phyloP scores from a whole-genome alignment of 306 rosid genomes.

The Trichosanthes cucumerina region DNA sequence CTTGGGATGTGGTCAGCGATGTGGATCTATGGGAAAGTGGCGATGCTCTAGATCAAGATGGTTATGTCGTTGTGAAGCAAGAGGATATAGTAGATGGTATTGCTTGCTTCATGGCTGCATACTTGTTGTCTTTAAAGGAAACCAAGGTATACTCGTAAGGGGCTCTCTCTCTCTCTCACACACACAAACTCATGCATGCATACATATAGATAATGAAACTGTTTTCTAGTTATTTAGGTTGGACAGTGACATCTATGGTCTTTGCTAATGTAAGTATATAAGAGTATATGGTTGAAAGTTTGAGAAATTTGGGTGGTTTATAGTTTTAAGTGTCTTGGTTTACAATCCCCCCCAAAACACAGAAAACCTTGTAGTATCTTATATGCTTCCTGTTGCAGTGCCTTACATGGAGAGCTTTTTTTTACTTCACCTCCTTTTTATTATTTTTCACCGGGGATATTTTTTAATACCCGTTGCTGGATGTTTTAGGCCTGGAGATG shows the following conservation, averaged over 20 bases:
- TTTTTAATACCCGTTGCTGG: neutral
- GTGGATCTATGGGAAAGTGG: conserved; percentile 83
- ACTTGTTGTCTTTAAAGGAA: conserved; percentile 74
- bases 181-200: neutral
- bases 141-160: conserved; percentile 50
- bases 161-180: conserved; percentile 5
- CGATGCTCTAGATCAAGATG: conserved; percentile 46
- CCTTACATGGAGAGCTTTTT: neutral
- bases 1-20: conserved; percentile 80
- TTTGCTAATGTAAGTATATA: neutral
- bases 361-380: neutral
- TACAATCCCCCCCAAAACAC: neutral
- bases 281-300: neutral
- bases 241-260: neutral
- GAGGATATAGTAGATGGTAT: conserved; percentile 94
- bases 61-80: conserved; percentile 77
- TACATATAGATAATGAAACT: neutral
- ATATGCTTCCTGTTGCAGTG: neutral
- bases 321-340: neutral
- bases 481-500: neutral
- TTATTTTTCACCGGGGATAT: neutral
- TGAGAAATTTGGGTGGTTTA: neutral
- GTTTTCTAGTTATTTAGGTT: neutral
- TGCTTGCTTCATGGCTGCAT: conserved; percentile 95
- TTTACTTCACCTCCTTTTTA: neutral